Evolutionary conservation across 2,329 filamentous ascomycete genomes (phyloP).

Genomic region (Aspergillus piperis): DNA sequence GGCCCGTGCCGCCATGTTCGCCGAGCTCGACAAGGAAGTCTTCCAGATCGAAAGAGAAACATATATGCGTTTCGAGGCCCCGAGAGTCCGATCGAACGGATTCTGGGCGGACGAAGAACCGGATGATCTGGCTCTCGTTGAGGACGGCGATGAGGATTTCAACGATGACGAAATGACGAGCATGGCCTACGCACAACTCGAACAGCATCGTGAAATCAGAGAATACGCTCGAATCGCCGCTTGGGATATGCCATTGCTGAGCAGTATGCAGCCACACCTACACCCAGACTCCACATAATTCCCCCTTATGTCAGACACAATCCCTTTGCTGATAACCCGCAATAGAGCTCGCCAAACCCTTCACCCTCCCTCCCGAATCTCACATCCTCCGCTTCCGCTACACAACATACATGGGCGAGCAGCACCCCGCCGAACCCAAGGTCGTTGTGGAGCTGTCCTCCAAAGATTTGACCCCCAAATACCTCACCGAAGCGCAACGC

Average conservation of each 20-base stretch:
- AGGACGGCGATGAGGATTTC: conserved; percentile 57
- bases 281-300: conserved; percentile 14
- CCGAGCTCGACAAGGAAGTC: conserved; percentile 36
- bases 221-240: conserved; percentile 84
- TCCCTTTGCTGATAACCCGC: background rate
- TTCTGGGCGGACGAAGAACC: conserved; percentile 50
- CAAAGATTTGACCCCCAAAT: conserved; percentile 61
- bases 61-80: conserved; percentile 33
- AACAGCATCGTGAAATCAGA: conserved; percentile 83
- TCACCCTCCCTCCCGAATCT: conserved; percentile 65
- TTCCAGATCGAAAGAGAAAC: conserved; percentile 34
- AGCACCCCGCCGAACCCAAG: conserved; percentile 87
- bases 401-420: conserved; percentile 93
- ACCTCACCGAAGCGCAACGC: conserved; percentile 67
- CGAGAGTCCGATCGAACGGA: conserved; percentile 28
- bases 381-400: conserved; percentile 90
- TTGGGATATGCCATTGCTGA: conserved; percentile 93
- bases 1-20: conserved; percentile 30
- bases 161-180: conserved; percentile 82
- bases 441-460: conserved; percentile 89
- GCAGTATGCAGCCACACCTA: conserved; percentile 61
- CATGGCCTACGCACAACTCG: conserved; percentile 81
- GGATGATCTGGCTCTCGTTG: conserved; percentile 47
- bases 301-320: background rate
- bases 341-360: conserved; percentile 79